Evolutionary conservation across 805 yeast species (phyloP).

Genomic region (Henningerozyma blattae): DNA sequence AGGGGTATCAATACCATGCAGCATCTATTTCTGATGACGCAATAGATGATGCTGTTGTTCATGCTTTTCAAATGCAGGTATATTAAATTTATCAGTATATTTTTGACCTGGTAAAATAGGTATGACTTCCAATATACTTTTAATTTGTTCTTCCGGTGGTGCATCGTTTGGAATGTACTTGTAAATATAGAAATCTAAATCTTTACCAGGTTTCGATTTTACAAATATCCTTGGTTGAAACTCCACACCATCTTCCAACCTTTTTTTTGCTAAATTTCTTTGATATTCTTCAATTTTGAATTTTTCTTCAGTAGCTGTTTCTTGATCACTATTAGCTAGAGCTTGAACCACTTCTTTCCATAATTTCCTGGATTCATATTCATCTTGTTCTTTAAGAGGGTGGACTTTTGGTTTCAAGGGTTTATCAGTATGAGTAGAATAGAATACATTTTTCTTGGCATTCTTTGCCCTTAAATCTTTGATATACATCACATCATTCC

Average conservation of each 20-base stretch:
- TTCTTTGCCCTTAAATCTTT: slow-evolving; percentile 36
- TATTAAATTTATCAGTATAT: slow-evolving; percentile 49
- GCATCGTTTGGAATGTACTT: slow-evolving; percentile 43
- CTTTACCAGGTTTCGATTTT: slow-evolving; percentile 30
- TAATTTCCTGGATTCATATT: slow-evolving; percentile 64
- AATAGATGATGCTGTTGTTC: slow-evolving; percentile 9
- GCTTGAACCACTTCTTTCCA: slow-evolving; percentile 82
- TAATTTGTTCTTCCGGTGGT: slow-evolving; percentile 39
- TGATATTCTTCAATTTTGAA: slow-evolving; percentile 80
- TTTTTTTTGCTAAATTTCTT: slow-evolving; percentile 56
- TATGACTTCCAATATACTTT: slow-evolving; percentile 48
- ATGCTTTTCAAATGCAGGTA: slow-evolving; percentile 54
- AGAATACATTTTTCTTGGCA: slow-evolving; percentile 37
- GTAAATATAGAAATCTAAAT: slow-evolving; percentile 55
- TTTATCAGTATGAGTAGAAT: slow-evolving; percentile 45
- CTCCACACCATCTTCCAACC: slow-evolving; percentile 67
- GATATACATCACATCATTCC: slow-evolving; percentile 79
- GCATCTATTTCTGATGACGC: not conserved
- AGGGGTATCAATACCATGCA: too few relatives aligned
- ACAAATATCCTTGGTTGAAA: slow-evolving; percentile 73
- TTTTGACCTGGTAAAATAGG: slow-evolving; percentile 80
- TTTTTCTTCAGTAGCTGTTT: slow-evolving; percentile 78
- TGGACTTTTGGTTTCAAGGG: slow-evolving; percentile 60
- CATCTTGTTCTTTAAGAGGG: slow-evolving; percentile 69
- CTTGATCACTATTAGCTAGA: slow-evolving; percentile 67